Base-by-base conservation (phyloP, 129 eudicot species). In the Saussurea involucrata region DNA sequence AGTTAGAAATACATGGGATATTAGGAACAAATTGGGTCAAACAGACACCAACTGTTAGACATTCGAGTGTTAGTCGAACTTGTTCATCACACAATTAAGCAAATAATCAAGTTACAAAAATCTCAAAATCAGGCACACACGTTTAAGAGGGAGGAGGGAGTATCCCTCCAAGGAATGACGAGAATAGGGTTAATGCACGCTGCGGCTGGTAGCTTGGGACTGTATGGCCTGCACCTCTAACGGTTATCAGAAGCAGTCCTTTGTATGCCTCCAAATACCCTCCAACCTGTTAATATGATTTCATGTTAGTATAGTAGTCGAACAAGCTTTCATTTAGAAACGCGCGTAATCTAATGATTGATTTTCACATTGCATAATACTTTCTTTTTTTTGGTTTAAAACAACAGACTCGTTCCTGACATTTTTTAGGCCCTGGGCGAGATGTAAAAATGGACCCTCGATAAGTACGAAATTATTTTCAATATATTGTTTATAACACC, bases 181-280 rank as follows among this genome's bases (percentile, higher is more conserved):
- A 78, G 68, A 85, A 69, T 76, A 82, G 63, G n/a, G 81, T 34
- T 37, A 85, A 70, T 20, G 86, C 89, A 34, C 84, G 78, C 33
- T 85, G 65, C 2, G 89, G 89, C 53, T 85, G 89, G 82, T 78
- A 85, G 71, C 81, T 78, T 24, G 89, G 89, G 70, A 85, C 86
- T 24, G 70, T 63, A 78, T 85, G 89, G 21, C 86, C 86, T 15
- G 89, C 89, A 6, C 86, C 89, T 78, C 86, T 82, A 63, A 85
- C 84, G 4, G 89, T 85, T 32, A 75, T 80, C 36, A 82, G 64
- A 46, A 75, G 76, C 66, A 82, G 63, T 69, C 86, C 86, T 75
- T 85, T 76, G 80, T 82, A 85, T 58, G 66, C 82, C 25, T 73
- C 86, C 61, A 82, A 68, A 80, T 85, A 85, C 21, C 89, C 89